A percentile compares a stretch with the other conserved stretches of the same genome.
Evolutionary conservation across 805 yeast genomes (phyloP).

Genomic region (Teunomyces pallodes): DNA sequence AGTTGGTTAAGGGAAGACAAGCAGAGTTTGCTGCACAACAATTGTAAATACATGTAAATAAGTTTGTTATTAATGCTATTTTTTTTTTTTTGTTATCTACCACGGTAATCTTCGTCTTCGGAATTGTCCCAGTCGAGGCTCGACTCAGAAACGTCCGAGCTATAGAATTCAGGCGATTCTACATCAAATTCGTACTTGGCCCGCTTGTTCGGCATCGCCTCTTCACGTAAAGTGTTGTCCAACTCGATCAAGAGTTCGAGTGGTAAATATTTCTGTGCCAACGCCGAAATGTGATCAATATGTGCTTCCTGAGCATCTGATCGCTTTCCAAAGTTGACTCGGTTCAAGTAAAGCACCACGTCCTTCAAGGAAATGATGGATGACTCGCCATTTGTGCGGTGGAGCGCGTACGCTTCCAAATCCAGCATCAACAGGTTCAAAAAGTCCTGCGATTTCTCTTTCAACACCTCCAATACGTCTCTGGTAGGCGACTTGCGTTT

Average conservation of each 20-base stretch:
- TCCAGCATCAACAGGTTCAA: conserved; percentile 29
- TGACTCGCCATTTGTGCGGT: conserved; percentile 19
- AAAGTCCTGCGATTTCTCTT: conserved; percentile 30
- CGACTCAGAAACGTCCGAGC: neutral
- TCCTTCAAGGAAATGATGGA: conserved; percentile 31
- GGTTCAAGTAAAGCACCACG: conserved; percentile 31
- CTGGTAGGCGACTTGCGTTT: conserved; percentile 8
- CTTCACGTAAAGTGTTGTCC: conserved; percentile 23
- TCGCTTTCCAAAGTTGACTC: conserved; percentile 22
- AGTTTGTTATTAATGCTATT: too few relatives aligned
- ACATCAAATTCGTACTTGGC: neutral
- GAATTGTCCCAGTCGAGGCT: neutral
- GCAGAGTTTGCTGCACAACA: conserved; percentile 17
- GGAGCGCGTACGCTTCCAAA: conserved; percentile 35
- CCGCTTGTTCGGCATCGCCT: neutral
- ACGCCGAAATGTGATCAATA: conserved; percentile 21
- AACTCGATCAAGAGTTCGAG: conserved; percentile 32
- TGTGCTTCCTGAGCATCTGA: conserved; percentile 11
- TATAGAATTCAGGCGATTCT: neutral
- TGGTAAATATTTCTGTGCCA: conserved; percentile 38
- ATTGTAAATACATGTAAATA: conserved; percentile 13
- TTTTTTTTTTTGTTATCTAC: neutral
- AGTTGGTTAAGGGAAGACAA: conserved; percentile 43
- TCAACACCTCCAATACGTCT: conserved; percentile 19
- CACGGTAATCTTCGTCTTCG: neutral